phyloP scores from a whole-genome alignment of 2,329 filamentous ascomycete species.

The Trichoderma aggressivum region DNA sequence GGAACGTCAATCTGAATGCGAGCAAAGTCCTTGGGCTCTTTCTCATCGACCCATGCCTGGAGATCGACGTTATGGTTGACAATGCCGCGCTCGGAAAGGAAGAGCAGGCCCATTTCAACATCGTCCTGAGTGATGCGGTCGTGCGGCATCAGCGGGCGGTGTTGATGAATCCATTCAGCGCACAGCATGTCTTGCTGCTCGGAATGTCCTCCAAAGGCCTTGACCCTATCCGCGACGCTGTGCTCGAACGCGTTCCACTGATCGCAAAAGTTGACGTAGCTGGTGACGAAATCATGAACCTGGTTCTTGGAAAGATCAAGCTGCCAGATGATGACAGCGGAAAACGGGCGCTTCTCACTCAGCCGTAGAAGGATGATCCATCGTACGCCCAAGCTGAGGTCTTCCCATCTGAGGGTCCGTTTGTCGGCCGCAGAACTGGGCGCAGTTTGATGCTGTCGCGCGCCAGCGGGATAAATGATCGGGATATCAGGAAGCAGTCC shows the following conservation, averaged over 20 bases:
- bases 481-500: not conserved
- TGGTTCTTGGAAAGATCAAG: not conserved
- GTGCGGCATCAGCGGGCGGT: not conserved
- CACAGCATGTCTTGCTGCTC: not conserved
- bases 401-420: not conserved
- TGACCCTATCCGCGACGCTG: not conserved
- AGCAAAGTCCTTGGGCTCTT: not conserved
- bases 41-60: not conserved
- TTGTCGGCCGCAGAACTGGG: not conserved
- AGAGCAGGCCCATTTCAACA: not conserved
- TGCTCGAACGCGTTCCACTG: slow-evolving; percentile 7
- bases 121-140: not conserved
- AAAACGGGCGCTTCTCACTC: not conserved
- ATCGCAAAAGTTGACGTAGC: not conserved
- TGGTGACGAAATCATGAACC: not conserved
- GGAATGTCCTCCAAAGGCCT: not conserved
- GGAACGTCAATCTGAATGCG: not conserved
- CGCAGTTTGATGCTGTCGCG: not conserved
- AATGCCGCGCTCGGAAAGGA: not conserved
- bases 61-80: not conserved
- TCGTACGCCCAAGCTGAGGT: not conserved
- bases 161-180: not conserved
- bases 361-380: slow-evolving; percentile 4
- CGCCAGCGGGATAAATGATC: not conserved
- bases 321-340: not conserved